Evolutionary conservation across 1,284 basidiomycete genomes (phyloP).

Genomic region (Puccinia coronata): DNA sequence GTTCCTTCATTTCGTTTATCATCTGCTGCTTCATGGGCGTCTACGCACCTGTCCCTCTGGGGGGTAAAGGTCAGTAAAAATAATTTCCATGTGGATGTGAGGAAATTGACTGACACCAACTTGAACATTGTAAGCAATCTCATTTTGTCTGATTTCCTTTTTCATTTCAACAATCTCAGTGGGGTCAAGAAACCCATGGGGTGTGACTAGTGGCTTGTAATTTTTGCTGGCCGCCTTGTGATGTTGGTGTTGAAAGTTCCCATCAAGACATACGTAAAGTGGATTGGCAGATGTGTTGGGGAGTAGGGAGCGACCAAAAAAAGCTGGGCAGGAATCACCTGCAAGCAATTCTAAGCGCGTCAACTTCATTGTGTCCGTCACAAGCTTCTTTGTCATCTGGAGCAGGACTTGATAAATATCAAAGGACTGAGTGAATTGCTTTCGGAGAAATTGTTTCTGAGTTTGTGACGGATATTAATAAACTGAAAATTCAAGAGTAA

Average conservation of each 20-base stretch:
- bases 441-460: neutral
- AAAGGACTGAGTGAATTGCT: conserved; percentile 3
- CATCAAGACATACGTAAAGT: neutral
- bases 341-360: neutral
- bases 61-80: too few species aligned
- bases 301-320: neutral
- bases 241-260: conserved; percentile 18
- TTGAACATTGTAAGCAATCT: neutral
- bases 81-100: too few species aligned
- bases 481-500: neutral
- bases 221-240: neutral
- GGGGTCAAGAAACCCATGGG: neutral
- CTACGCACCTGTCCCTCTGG: neutral
- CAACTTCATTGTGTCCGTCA: neutral
- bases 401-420: neutral
- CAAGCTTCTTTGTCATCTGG: neutral
- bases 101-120: too few species aligned
- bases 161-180: neutral
- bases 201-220: neutral
- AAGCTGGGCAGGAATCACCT: neutral
- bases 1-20: neutral
- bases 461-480: neutral
- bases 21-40: conserved; percentile 5
- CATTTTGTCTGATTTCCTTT: neutral
- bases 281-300: neutral